Evolutionary conservation across 768 basidiomycete genomes (phyloP).

Genomic region (Pulveroboletus sp.): DNA sequence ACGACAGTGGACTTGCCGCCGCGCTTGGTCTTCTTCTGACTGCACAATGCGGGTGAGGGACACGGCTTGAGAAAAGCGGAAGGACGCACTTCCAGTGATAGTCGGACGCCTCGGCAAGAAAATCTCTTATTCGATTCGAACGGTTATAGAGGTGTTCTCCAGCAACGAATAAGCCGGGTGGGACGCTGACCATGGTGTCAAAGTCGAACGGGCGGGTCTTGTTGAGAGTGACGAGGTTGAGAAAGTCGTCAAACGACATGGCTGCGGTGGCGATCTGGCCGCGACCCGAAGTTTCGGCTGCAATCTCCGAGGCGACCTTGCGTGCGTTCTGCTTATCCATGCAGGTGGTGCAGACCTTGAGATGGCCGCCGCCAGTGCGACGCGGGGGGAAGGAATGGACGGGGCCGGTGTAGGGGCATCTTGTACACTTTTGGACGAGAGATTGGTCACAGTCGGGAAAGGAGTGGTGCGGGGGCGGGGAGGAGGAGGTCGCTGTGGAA

Average conservation of each 20-base stretch:
- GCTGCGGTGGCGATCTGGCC: constrained; percentile 35
- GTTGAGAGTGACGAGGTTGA: constrained; percentile 31
- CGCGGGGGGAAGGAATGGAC: constrained; percentile 27
- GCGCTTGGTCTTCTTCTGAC: constrained; percentile 35
- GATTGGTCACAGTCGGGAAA: constrained; percentile 18
- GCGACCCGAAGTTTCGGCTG: constrained; percentile 26
- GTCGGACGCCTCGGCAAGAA: constrained; percentile 32
- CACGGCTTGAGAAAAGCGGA: background rate
- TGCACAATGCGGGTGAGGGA: constrained; percentile 4
- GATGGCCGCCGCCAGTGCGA: constrained; percentile 29
- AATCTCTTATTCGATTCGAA: constrained; percentile 34
- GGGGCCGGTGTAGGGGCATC: constrained; percentile 31
- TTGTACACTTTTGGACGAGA: constrained; percentile 30
- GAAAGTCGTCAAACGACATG: constrained; percentile 33
- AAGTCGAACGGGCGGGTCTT: constrained; percentile 33
- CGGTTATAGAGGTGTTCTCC: constrained; percentile 35
- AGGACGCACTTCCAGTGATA: constrained; percentile 34
- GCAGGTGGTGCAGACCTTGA: constrained; percentile 31
- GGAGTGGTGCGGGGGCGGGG: constrained; percentile 16
- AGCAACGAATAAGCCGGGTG: constrained; percentile 28
- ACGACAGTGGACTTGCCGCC: constrained; percentile 34
- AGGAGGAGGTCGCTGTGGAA: constrained; percentile 17
- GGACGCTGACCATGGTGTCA: constrained; percentile 34
- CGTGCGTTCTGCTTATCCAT: constrained; percentile 35
- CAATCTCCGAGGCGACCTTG: constrained; percentile 30